phyloP scores from a whole-genome alignment of 257 asterid genomes.

The Anisodus tanguticus region DNA sequence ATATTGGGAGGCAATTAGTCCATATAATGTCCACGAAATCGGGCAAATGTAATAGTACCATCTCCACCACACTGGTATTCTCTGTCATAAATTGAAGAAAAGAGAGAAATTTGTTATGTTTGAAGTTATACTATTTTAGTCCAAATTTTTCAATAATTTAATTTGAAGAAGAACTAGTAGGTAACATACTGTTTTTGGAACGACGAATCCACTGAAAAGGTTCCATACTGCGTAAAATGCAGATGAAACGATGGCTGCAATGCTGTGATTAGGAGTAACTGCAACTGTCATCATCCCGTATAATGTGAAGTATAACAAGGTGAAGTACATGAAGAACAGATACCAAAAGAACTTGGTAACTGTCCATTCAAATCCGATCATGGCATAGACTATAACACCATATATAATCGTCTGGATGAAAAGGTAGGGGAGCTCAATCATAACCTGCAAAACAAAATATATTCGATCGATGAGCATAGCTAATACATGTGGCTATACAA shows the following conservation, averaged over 20 bases:
- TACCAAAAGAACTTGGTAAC: conserved; percentile 70
- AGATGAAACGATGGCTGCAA: conserved; percentile 72
- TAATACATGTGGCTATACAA: background rate
- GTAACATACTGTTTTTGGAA: conserved; percentile 67
- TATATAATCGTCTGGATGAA: conserved; percentile 60
- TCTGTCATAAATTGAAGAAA: conserved; percentile 43
- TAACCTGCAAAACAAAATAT: conserved; percentile 45
- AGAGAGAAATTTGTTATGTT: background rate
- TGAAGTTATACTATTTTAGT: background rate
- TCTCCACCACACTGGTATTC: conserved; percentile 85
- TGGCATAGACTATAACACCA: conserved; percentile 68
- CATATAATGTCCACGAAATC: conserved; percentile 69
- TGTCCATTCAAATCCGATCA: conserved; percentile 88
- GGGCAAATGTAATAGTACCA: conserved; percentile 74
- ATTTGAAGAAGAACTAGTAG: background rate
- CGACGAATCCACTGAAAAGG: conserved; percentile 79
- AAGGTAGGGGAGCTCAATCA: conserved; percentile 71
- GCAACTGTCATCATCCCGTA: conserved; percentile 91
- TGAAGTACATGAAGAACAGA: conserved; percentile 74
- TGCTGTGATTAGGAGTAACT: conserved; percentile 70
- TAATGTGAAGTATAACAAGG: conserved; percentile 76
- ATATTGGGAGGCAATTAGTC: conserved; percentile 66
- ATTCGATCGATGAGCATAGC: background rate
- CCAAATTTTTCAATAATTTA: background rate
- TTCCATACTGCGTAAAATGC: conserved; percentile 69